Conservation (phyloP, 495 filamentous ascomycete genomes). For the Tirmania nivea region DNA sequence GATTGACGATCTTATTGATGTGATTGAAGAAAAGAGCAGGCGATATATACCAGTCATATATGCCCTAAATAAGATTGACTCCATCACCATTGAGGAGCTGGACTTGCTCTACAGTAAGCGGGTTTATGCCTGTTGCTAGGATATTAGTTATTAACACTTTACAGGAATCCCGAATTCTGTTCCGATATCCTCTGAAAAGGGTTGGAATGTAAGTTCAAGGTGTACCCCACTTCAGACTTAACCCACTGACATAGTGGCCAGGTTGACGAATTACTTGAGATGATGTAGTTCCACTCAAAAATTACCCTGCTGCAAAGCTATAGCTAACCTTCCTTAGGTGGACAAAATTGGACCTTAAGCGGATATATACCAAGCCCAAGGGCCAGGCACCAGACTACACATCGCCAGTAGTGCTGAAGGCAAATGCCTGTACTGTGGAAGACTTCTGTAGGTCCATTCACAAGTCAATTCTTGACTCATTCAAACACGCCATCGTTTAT, state of each 20-base stretch:
- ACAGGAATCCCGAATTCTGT: slow-evolving; percentile 71
- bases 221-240: background rate
- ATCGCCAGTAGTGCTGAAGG: slow-evolving; percentile 69
- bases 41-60: slow-evolving; percentile 96
- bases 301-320: background rate
- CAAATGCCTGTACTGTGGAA: slow-evolving; percentile 67
- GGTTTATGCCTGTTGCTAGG: too few species aligned
- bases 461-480: slow-evolving; percentile 84
- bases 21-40: slow-evolving; percentile 84
- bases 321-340: slow-evolving; percentile 32
- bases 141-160: background rate
- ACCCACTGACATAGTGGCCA: background rate
- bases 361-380: slow-evolving; percentile 97
- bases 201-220: slow-evolving; percentile 45
- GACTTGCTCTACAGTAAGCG: slow-evolving; percentile 62
- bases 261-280: slow-evolving; percentile 80
- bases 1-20: slow-evolving; percentile 79
- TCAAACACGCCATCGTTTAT: slow-evolving; percentile 88
- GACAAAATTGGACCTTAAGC: slow-evolving; percentile 76
- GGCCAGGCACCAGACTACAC: slow-evolving; percentile 84
- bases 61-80: slow-evolving; percentile 96
- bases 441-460: slow-evolving; percentile 98
- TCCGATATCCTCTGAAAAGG: slow-evolving; percentile 87
- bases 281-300: slow-evolving; percentile 36
- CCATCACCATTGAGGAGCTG: slow-evolving; percentile 91